Percentiles rank a stretch among this genome's conserved stretches.
Conservation (phyloP, 352 stramenopile genomes). For the Thalassiosira hispida region DNA sequence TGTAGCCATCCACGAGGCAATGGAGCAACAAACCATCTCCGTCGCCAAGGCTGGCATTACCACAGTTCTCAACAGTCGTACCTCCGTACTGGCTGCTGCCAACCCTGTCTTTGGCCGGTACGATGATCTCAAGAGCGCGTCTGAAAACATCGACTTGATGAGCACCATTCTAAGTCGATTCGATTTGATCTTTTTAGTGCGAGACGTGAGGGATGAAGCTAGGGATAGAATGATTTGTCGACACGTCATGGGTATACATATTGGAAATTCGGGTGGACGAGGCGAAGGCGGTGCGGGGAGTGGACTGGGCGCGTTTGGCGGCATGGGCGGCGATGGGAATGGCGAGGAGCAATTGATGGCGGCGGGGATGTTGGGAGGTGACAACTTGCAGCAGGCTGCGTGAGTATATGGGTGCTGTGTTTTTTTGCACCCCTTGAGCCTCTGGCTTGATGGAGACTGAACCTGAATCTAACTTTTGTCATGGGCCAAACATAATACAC, state of each 20-base stretch:
- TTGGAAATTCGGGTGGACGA: slow-evolving; percentile 84
- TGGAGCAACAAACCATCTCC: slow-evolving; percentile 99
- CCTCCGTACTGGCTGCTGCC: slow-evolving; percentile 87
- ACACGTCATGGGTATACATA: slow-evolving; percentile 98
- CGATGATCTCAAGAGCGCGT: slow-evolving; percentile 97
- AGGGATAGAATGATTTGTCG: slow-evolving; percentile 95
- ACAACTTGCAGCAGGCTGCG: slow-evolving; percentile 49
- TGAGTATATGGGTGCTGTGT: slow-evolving; percentile 28
- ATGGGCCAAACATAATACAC: background rate
- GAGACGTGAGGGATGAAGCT: slow-evolving; percentile 96
- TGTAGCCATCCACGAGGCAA: slow-evolving; percentile 98
- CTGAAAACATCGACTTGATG: slow-evolving; percentile 99
- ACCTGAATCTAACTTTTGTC: slow-evolving; percentile 4
- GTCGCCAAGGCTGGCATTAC: slow-evolving; percentile 99
- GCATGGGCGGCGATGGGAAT: slow-evolving; percentile 51
- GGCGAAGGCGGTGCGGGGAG: slow-evolving; percentile 16
- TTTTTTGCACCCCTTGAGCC: background rate
- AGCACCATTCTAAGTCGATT: slow-evolving; percentile 98
- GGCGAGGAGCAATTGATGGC: slow-evolving; percentile 57
- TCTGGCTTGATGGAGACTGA: background rate
- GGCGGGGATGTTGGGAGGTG: slow-evolving; percentile 53
- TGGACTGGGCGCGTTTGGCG: slow-evolving; percentile 37
- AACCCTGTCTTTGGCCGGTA: slow-evolving; percentile 99
- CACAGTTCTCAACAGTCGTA: slow-evolving; percentile 96
- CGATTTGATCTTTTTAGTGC: slow-evolving; percentile 99